Evolutionary conservation across 306 rosid genomes (phyloP), one percentile per base, ranked within the genome.

Genomic region (Sindora glabra): DNA sequence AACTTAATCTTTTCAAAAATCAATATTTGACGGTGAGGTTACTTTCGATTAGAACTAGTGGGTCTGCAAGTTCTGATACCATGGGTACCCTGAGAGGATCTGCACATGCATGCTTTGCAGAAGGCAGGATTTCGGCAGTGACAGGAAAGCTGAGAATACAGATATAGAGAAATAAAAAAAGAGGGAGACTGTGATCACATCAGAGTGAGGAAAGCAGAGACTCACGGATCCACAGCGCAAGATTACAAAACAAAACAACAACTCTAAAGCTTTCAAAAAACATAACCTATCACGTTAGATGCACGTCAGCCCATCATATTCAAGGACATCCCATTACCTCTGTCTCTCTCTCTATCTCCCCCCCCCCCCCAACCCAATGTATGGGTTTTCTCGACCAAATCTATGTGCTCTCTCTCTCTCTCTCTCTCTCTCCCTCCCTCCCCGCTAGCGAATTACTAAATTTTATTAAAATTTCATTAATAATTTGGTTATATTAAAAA

Each of bases 161-260:
- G 4, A 41, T 6, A 65, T 22, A 42, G 30, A 25, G 10, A 38
- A 22, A 29, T 21, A 15, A 6, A 25, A 42, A 14, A 0, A 42
- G 6, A 2, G 23, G 39, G 60, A 49, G 32, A 10, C 57, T 55
- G 48, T 57, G 22, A 74, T 80, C 67, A 77, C 76, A 69, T 77
- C 55, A 76, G 11, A 19, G 41, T 19, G 77, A 66, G 70, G 26
- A 59, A 75, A 70, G 74, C 4, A 32, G 49, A 68, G 49, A 68
- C 45, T 83, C 89, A 84, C 90, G 90, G 90, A 81, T 67, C 11
- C 54, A 70, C 77, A n/a, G n/a, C n/a, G n/a, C n/a, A 77, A 84
- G 22, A 11, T 26, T 72, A 81, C 81, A 71, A 76, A n/a, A 56
- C n/a, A 29, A 26, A 6, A 2, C 4, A 26, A 26, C 3, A 68